phyloP scores from a whole-genome alignment of 2,329 filamentous ascomycete species.

The Amauroascus niger region DNA sequence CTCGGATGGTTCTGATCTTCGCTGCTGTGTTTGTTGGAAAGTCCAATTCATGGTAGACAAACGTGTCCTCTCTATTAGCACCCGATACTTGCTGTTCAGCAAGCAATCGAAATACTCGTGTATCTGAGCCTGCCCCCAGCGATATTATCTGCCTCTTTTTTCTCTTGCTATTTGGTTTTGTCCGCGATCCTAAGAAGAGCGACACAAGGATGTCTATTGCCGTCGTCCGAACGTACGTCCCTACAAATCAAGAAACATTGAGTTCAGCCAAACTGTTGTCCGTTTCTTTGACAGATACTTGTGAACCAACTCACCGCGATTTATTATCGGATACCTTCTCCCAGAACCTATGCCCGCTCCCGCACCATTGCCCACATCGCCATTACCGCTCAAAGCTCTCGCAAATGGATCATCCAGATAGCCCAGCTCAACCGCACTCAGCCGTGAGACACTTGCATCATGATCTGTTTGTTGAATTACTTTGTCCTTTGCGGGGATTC shows the following conservation, averaged over 20 bases:
- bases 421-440: conserved; percentile 77
- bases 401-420: conserved; percentile 81
- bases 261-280: background rate
- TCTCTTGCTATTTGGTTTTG: conserved; percentile 14
- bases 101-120: conserved; percentile 69
- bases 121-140: conserved; percentile 88
- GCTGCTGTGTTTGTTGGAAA: conserved; percentile 63
- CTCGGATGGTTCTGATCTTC: conserved; percentile 47
- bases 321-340: conserved; percentile 79
- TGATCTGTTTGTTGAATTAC: conserved; percentile 82
- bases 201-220: conserved; percentile 70
- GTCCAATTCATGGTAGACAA: conserved; percentile 88
- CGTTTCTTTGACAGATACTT: background rate
- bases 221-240: conserved; percentile 82
- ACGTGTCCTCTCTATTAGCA: conserved; percentile 24
- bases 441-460: conserved; percentile 77
- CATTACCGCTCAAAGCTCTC: conserved; percentile 51
- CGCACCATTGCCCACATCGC: conserved; percentile 11
- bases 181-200: conserved; percentile 51
- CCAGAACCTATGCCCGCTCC: conserved; percentile 27
- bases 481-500: conserved; percentile 48
- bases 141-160: conserved; percentile 70
- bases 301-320: conserved; percentile 54
- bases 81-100: conserved; percentile 28
- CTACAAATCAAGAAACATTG: conserved; percentile 36